phyloP scores from a whole-genome alignment of 2,329 filamentous ascomycete genomes.

The Fusarium fracticaudum region DNA sequence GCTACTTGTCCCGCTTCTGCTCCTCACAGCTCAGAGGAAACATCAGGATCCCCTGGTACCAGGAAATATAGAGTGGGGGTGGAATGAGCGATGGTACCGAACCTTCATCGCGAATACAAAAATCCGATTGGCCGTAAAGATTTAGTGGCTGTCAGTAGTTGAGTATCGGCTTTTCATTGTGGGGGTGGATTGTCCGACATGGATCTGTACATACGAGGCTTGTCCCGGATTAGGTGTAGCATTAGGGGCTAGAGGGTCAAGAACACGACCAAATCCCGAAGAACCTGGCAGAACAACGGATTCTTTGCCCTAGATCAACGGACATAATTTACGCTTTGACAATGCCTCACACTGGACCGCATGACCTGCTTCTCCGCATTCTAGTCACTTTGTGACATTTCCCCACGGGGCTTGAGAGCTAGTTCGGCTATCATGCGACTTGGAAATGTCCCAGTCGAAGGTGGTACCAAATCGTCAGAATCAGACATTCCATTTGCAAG shows the following conservation, averaged over 20 bases:
- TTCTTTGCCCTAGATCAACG: not conserved
- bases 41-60: not conserved
- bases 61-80: not conserved
- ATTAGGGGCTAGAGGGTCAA: not conserved
- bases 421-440: not conserved
- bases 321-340: not conserved
- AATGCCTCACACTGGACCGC: not conserved
- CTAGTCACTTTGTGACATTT: not conserved
- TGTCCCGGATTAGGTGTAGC: not conserved
- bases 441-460: too few relatives aligned
- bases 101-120: not conserved
- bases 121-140: accelerated
- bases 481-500: not conserved
- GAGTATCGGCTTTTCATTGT: not conserved
- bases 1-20: not conserved
- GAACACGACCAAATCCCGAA: not conserved
- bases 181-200: not conserved
- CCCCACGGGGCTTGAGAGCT: not conserved
- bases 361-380: not conserved
- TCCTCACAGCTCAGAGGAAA: not conserved
- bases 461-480: accelerated
- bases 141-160: not conserved
- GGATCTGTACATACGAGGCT: accelerated
- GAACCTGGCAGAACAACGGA: not conserved
- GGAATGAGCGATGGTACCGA: not conserved